Base-by-base conservation (phyloP, 257 asterid species). In the Solanum gracilifrons region DNA sequence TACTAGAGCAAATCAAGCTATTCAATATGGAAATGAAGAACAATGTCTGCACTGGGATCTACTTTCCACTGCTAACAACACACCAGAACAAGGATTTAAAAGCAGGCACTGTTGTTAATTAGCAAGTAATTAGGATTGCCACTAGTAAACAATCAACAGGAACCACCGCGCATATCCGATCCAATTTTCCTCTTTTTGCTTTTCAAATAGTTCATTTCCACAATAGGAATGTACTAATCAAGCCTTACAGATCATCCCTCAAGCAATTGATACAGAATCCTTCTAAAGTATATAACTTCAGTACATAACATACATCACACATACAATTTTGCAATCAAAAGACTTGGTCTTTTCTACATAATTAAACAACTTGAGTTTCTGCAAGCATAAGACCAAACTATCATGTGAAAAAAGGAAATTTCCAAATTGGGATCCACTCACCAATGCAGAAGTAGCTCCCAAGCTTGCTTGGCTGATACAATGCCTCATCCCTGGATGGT, bases 381-480 rank as follows among this genome's bases (percentile, higher is more conserved):
- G n/a, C 62, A 31, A 18, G 64, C 87, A 74, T 23, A 48, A 37
- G 37, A 66, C 69, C 60, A 69, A 85, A 43, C 66, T 43, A 27
- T 79, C 25, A 79, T 79, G 84, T 13, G 27, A 76, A n/a, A 12
- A 13, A 21, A 58, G 25, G 23, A n/a, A 3, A 3, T 23, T n/a
- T 76, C 83, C 9, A 55, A 73, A 64, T 43, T 86, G 86, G 90
- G 89, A 92, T 64, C 74, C 37, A 88, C 97, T 91, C 39, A 94
- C 98, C 96, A 90, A 73, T 62, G 89, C 82, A 88, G 87, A 88
- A 87, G 93, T 90, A 87, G 92, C 95, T 9, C 90, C 93, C 93
- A 96, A 88, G 62, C 94, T 90, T 37, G 94, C 94, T 27, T 95
- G 99, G 92, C 99, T 95, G 86, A 90, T 93, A 89, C 95, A 95